Evolutionary conservation across 192 early-diverging fungal genomes (phyloP).

Genomic region (Pilaira anomala): DNA sequence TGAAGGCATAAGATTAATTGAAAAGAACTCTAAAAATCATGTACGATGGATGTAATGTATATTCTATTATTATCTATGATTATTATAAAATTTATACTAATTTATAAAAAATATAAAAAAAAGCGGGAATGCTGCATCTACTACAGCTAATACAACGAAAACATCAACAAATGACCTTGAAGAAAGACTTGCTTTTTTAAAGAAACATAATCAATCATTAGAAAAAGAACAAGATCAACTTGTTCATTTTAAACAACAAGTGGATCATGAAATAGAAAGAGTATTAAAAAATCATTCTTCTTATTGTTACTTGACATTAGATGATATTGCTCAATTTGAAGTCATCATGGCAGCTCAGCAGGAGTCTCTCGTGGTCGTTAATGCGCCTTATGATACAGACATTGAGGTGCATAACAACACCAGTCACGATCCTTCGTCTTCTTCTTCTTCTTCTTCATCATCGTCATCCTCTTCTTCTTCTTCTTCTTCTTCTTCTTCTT

Average conservation of each 20-base stretch:
- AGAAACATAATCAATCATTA: slow-evolving; percentile 11
- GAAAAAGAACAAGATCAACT: slow-evolving; percentile 15
- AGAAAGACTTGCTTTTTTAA: slow-evolving; percentile 1
- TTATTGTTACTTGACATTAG: slow-evolving; percentile 26
- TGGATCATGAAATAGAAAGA: slow-evolving; percentile 7
- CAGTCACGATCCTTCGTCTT: neutral
- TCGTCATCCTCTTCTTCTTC: neutral
- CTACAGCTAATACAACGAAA: neutral
- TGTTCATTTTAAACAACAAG: slow-evolving; percentile 4
- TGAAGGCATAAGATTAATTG: slow-evolving; percentile 62
- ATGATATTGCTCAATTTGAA: slow-evolving; percentile 22
- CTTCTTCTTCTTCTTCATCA: neutral
- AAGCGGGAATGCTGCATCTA: slow-evolving; percentile 16
- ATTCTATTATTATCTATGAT: neutral
- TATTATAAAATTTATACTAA: neutral
- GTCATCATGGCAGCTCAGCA: slow-evolving; percentile 16
- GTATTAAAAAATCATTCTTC: slow-evolving; percentile 7
- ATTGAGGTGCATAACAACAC: slow-evolving; percentile 14
- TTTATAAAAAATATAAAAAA: slow-evolving; percentile 2
- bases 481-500: neutral
- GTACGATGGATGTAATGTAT: slow-evolving; percentile 62
- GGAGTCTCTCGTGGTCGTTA: slow-evolving; percentile 13
- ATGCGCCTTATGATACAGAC: slow-evolving; percentile 17
- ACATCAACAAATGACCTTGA: neutral
- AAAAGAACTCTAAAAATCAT: slow-evolving; percentile 68